Evolutionary conservation across 2,329 filamentous ascomycete genomes (phyloP).

Genomic region (Fusarium denticulatum): DNA sequence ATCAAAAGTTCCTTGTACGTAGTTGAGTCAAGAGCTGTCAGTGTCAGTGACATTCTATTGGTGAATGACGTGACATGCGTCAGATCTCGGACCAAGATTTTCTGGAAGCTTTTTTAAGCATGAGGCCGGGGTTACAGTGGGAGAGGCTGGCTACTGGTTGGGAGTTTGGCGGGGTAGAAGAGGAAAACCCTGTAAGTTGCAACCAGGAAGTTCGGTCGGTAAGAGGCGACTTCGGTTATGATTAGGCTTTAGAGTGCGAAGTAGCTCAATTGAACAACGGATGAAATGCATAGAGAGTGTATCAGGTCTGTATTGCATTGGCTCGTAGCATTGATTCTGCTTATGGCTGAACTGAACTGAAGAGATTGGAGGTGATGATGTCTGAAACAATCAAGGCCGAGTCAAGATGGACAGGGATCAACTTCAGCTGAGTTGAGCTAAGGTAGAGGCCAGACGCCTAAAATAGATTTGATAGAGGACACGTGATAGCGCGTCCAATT

Average conservation of each 20-base stretch:
- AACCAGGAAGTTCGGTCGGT: constrained; percentile 1
- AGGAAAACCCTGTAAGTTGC: constrained; percentile 19
- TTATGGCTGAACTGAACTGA: not conserved
- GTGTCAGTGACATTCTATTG: not conserved
- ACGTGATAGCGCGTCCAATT: constrained; percentile 30
- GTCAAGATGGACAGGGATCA: not conserved
- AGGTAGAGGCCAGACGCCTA: not conserved
- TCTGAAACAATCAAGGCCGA: constrained; percentile 10
- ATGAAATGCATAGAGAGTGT: not conserved
- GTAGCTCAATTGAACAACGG: not conserved
- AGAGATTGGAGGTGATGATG: not conserved
- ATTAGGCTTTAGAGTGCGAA: not conserved
- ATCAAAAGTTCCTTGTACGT: constrained; percentile 2
- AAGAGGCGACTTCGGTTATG: not conserved
- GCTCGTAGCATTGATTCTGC: not conserved
- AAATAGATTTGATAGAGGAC: constrained; percentile 5
- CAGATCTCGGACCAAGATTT: constrained; percentile 4
- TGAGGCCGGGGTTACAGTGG: not conserved
- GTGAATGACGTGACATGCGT: not conserved
- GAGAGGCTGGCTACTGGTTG: constrained; percentile 21
- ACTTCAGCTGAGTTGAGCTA: not conserved
- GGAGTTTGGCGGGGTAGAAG: constrained; percentile 12
- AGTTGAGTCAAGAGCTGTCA: not conserved
- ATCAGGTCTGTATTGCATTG: no score
- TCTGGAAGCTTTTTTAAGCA: constrained; percentile 17